Evolutionary conservation across 2,329 filamentous ascomycete species (phyloP).

Genomic region (Penicillium sp.): DNA sequence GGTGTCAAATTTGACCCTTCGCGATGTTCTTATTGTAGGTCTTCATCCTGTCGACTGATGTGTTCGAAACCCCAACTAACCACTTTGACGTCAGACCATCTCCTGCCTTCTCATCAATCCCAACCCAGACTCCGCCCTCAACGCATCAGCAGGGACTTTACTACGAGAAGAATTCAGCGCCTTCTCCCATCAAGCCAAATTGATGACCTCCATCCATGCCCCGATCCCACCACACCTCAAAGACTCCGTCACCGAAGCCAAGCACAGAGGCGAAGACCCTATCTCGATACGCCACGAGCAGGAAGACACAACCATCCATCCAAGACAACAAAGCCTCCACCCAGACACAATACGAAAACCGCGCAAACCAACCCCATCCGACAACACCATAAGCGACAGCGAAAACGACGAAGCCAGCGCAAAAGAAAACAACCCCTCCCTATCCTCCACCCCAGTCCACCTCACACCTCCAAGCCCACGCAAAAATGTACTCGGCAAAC

Average conservation of each 20-base stretch:
- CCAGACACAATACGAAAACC: conserved; percentile 11
- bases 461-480: conserved; percentile 34
- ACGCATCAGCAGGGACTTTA: conserved; percentile 56
- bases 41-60: neutral
- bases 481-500: conserved; percentile 39
- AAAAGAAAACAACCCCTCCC: conserved; percentile 49
- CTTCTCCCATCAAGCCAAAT: conserved; percentile 54
- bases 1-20: conserved; percentile 54
- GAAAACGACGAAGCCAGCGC: conserved; percentile 27
- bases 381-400: conserved; percentile 9
- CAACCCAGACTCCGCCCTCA: conserved; percentile 61
- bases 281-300: conserved; percentile 24
- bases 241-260: conserved; percentile 50
- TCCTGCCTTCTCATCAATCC: conserved; percentile 60
- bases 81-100: conserved; percentile 46
- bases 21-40: conserved; percentile 53
- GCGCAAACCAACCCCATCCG: conserved; percentile 2
- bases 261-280: conserved; percentile 51
- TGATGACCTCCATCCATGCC: conserved; percentile 62
- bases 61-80: neutral
- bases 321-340: conserved; percentile 14
- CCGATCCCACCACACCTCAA: conserved; percentile 47
- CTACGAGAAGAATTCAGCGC: conserved; percentile 56
- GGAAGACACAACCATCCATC: conserved; percentile 12
- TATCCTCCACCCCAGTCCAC: conserved; percentile 38